Base-by-base conservation (phyloP, 768 basidiomycete species). In the Suillus tomentosus region DNA sequence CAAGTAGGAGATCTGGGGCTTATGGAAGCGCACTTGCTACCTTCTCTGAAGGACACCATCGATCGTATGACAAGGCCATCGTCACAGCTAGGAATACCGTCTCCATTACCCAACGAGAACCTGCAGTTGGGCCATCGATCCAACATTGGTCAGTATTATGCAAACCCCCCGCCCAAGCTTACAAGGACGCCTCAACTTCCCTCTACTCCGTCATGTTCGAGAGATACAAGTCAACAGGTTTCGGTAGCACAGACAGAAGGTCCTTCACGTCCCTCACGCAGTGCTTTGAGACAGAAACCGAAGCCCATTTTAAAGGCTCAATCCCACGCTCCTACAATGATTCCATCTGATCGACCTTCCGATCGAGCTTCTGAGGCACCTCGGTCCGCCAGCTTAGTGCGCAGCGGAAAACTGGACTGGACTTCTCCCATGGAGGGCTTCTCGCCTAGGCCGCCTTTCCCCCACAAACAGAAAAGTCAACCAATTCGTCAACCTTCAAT, bases 1-100 rank as follows among this genome's bases (percentile, higher is more conserved):
- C 78, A 83, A 60, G 74, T 85, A 19, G 79, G 75, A 13, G 85
- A 85, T 60, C 75, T 90, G 5, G 85, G 87, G 7, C 77, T 86
- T 34, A 72, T 90, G 37, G 90, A 92, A 66, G 78, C 84, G 0
- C 84, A 89, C 34, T 78, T 92, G 5, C 73, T 92, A 43, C 90
- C 90, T 10, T 87, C 89, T 19, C 78, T 92, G 42, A 81, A 85
- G 48, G 90, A 91, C 62, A 92, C 90, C 0, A 82, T 92, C 43
- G 84, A 88, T 68, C 83, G 85, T 54, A 92, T 92, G 90, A 92
- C 90, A 3, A 78, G 82, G 60, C 77, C 81, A 15, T 84, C 85
- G 1, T 79, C 79, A 47, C 75, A 75, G 61, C 63, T 65, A 14
- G 62, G 61, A 31, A 4, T 64, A 17, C 64, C 43, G 42, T 47